phyloP scores from a whole-genome alignment of 2,329 filamentous ascomycete genomes.

The Decorospora gaudefroyi region DNA sequence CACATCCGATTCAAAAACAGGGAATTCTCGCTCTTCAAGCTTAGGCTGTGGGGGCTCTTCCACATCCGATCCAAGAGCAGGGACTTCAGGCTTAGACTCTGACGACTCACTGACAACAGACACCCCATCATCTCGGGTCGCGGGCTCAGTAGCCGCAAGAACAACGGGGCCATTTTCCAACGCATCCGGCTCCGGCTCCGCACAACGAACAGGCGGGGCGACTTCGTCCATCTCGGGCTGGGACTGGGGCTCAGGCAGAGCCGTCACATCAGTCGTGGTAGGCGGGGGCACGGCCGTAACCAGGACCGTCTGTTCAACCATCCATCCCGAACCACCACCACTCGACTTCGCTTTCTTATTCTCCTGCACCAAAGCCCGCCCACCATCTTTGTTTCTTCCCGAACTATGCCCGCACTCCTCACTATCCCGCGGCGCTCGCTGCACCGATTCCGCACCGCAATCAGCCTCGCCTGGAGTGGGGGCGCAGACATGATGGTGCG shows the following conservation, averaged over 20 bases:
- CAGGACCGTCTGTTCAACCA: constrained; percentile 10
- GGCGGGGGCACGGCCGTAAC: constrained; percentile 10
- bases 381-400: constrained; percentile 1
- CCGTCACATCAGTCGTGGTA: not conserved
- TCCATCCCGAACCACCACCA: constrained; percentile 12
- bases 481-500: not conserved
- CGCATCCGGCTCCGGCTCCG: constrained; percentile 12
- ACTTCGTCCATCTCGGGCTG: not conserved
- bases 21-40: too few species aligned
- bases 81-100: too few species aligned
- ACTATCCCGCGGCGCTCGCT: not conserved
- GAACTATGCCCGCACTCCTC: not conserved
- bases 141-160: too few species aligned
- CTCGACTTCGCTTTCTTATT: constrained; percentile 15
- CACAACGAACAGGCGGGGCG: constrained; percentile 11
- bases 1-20: too few species aligned
- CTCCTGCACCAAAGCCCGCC: constrained; percentile 6
- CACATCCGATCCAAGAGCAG: too few species aligned
- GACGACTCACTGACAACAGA: too few species aligned
- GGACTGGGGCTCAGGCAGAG: not conserved
- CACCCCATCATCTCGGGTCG: too few species aligned
- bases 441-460: not conserved
- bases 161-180: constrained; percentile 7
- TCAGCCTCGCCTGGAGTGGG: not conserved
- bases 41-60: too few species aligned